phyloP scores from a whole-genome alignment of 2,329 filamentous ascomycete species.

The Tolypocladium guangdongense region DNA sequence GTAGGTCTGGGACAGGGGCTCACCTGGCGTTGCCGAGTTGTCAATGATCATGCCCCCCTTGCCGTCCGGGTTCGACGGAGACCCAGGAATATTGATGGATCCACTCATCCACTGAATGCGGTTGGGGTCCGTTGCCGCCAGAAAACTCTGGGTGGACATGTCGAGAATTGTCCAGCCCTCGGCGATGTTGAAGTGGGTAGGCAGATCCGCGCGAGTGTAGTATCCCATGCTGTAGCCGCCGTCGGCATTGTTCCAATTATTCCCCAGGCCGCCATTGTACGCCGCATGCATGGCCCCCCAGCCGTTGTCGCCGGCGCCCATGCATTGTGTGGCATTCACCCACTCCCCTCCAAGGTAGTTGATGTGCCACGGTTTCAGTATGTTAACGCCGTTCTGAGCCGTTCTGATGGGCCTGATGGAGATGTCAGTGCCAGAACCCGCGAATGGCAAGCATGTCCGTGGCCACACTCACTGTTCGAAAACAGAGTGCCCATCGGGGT shows the following conservation, averaged over 20 bases:
- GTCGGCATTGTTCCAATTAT: slow-evolving; percentile 31
- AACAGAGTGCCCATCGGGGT: slow-evolving; percentile 26
- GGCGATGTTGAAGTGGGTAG: slow-evolving; percentile 42
- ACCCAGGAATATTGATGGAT: slow-evolving; percentile 36
- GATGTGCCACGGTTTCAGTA: slow-evolving; percentile 38
- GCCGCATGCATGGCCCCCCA: slow-evolving; percentile 40
- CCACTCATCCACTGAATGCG: slow-evolving; percentile 25
- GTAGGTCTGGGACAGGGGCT: background rate
- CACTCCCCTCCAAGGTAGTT: slow-evolving; percentile 37
- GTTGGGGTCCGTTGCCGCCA: slow-evolving; percentile 33
- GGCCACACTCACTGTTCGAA: slow-evolving; percentile 34
- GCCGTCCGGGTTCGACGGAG: slow-evolving; percentile 14
- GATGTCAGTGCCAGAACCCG: background rate
- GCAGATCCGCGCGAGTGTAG: slow-evolving; percentile 36
- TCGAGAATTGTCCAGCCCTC: slow-evolving; percentile 36
- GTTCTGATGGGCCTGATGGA: slow-evolving; percentile 9
- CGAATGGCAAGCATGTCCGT: background rate
- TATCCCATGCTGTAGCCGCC: slow-evolving; percentile 29
- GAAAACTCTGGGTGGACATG: slow-evolving; percentile 8
- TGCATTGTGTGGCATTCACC: slow-evolving; percentile 38
- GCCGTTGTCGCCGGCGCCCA: slow-evolving; percentile 37
- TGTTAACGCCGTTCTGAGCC: slow-evolving; percentile 27
- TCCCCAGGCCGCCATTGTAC: slow-evolving; percentile 37
- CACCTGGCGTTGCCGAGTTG: slow-evolving; percentile 24
- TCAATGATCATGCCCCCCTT: slow-evolving; percentile 36